phyloP scores from a whole-genome alignment of 1,139 yeast genomes.

The Debaryomyces sp. region DNA sequence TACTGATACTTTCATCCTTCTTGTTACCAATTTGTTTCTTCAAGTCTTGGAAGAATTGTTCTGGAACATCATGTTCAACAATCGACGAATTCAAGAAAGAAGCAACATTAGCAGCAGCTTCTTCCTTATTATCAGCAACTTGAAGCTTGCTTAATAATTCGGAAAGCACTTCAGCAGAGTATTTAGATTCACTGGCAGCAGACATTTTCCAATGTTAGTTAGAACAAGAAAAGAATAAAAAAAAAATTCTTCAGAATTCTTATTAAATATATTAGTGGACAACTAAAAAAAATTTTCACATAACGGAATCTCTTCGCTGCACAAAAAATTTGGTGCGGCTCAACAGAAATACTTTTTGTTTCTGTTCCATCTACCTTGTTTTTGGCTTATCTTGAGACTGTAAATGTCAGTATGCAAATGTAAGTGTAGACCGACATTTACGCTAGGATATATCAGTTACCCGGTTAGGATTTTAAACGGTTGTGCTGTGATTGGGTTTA shows the following conservation, averaged over 20 bases:
- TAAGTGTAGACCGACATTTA: not conserved
- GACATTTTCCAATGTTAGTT: constrained; percentile 49
- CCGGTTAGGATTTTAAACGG: constrained; percentile 5
- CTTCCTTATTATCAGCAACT: constrained; percentile 88
- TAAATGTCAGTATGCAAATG: constrained; percentile 4
- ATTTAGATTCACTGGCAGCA: constrained; percentile 66
- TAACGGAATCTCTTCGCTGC: constrained; percentile 12
- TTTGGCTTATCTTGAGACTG: constrained; percentile 1
- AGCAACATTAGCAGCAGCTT: constrained; percentile 88
- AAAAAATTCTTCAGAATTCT: constrained; percentile 8
- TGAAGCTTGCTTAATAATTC: constrained; percentile 92
- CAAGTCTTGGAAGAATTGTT: constrained; percentile 78
- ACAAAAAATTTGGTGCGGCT: constrained; percentile 11
- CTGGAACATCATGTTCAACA: constrained; percentile 98
- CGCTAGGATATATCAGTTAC: not conserved
- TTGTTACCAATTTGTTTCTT: constrained; percentile 75
- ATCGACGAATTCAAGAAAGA: constrained; percentile 95
- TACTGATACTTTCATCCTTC: constrained; percentile 65
- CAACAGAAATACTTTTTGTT: constrained; percentile 5
- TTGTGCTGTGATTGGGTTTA: not conserved
- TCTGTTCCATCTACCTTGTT: constrained; percentile 3
- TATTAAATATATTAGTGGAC: constrained; percentile 7
- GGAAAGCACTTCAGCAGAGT: constrained; percentile 80
- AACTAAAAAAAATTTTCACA: constrained; percentile 16
- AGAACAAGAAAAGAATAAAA: constrained; percentile 13